These are phyloP conservation scores for Trifolium repens DNA, from an alignment of 306 rosid genomes.

Conservation along the genomic window DNA sequence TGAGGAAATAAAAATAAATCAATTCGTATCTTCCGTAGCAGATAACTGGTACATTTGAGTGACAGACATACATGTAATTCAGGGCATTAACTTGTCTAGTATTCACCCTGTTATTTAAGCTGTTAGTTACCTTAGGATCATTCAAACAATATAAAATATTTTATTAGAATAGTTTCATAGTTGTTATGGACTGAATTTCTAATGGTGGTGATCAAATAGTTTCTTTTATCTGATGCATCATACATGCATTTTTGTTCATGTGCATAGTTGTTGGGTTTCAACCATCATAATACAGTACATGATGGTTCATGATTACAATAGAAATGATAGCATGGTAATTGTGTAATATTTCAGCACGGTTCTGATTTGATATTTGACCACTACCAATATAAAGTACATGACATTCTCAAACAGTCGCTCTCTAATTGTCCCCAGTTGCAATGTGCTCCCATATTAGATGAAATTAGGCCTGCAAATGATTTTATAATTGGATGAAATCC, in stretches of 20 bases:
- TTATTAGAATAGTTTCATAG: constrained; percentile 14
- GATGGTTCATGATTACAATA: background rate
- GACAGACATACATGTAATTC: background rate
- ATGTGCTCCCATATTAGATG: background rate
- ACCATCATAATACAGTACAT: background rate
- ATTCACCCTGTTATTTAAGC: constrained; percentile 22
- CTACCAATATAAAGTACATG: background rate
- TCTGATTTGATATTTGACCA: constrained; percentile 20
- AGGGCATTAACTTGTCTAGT: constrained; percentile 14
- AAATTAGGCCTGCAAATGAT: background rate
- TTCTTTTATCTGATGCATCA: background rate
- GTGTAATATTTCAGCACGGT: constrained; percentile 5
- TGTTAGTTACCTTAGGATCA: constrained; percentile 12
- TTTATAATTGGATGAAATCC: background rate
- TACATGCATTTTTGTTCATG: constrained; percentile 14
- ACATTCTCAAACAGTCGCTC: background rate
- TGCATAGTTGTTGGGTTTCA: constrained; percentile 12
- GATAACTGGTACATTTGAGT: background rate
- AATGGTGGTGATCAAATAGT: constrained; percentile 14
- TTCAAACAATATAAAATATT: background rate
- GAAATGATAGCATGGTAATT: background rate
- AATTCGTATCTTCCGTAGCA: background rate
- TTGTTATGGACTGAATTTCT: constrained; percentile 1
- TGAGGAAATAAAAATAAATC: background rate
- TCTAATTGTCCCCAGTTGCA: background rate